Evolutionary conservation across 306 rosid genomes (phyloP).

Genomic region (Vicia sativa): DNA sequence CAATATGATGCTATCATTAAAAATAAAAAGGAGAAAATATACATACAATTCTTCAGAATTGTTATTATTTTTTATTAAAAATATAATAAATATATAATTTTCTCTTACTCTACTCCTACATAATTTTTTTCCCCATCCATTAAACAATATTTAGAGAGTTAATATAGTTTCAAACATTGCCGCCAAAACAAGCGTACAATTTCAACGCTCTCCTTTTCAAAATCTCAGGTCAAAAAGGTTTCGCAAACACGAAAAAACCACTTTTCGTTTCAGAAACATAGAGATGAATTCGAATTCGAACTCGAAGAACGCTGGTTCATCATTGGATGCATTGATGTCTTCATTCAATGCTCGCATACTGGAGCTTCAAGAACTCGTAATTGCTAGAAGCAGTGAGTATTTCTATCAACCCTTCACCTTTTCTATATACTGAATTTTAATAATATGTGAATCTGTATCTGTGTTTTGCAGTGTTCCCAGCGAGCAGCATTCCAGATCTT

Average conservation of each 20-base stretch:
- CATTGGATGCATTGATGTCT: constrained; percentile 63
- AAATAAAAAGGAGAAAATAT: no score
- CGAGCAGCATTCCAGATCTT: constrained; percentile 73
- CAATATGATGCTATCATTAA: no score
- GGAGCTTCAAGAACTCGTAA: constrained; percentile 85
- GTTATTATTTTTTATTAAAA: no score
- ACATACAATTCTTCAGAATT: no score
- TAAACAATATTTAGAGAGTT: no score
- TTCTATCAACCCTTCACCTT: neutral
- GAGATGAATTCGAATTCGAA: constrained; percentile 51
- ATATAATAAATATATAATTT: no score
- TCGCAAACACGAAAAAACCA: neutral
- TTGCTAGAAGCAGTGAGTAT: constrained; percentile 78
- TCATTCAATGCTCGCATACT: constrained; percentile 71
- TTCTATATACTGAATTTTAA: neutral
- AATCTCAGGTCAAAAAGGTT: neutral
- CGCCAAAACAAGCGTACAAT: constrained; percentile 1
- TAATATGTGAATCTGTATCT: neutral
- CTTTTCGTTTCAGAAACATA: constrained; percentile 20
- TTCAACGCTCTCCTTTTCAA: constrained; percentile 7
- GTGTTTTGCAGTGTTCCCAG: constrained; percentile 68
- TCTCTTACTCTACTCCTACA: no score
- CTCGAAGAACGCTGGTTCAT: constrained; percentile 55
- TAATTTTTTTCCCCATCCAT: no score
- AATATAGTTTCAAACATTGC: neutral